Percentiles rank a stretch among this genome's conserved stretches.
Conservation (phyloP, 2,329 filamentous ascomycete genomes). For the Xylariaceae sp. region DNA sequence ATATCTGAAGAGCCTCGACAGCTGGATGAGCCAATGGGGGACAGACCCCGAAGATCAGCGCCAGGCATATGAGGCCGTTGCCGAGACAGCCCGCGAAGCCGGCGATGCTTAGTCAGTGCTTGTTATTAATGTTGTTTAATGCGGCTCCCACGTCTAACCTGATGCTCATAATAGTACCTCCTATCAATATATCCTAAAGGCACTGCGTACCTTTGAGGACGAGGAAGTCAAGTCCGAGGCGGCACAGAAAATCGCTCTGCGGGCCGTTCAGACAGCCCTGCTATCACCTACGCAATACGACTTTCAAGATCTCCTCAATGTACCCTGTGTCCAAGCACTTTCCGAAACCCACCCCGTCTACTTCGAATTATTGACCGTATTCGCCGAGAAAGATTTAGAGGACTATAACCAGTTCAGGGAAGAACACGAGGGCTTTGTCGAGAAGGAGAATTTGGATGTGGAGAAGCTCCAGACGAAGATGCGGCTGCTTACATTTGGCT, state of each 20-base stretch:
- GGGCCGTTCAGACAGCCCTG: constrained; percentile 52
- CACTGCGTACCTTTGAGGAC: constrained; percentile 57
- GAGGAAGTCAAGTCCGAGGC: constrained; percentile 55
- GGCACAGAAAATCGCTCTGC: constrained; percentile 56
- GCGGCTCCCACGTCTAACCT: constrained; percentile 12
- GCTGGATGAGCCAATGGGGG: constrained; percentile 81
- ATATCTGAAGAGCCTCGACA: constrained; percentile 76
- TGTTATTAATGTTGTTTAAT: background rate
- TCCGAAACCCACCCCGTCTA: constrained; percentile 78
- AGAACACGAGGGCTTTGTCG: constrained; percentile 81
- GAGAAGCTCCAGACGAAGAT: constrained; percentile 87
- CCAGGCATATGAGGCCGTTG: constrained; percentile 77
- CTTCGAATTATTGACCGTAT: constrained; percentile 91
- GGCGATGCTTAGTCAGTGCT: constrained; percentile 68
- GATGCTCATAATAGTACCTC: constrained; percentile 43
- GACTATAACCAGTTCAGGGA: constrained; percentile 95
- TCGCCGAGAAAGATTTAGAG: constrained; percentile 88
- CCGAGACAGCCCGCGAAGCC: constrained; percentile 73
- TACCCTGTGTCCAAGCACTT: constrained; percentile 80
- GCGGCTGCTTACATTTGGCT: constrained; percentile 88
- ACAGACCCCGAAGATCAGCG: constrained; percentile 76
- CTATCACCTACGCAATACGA: constrained; percentile 56
- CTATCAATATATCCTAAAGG: constrained; percentile 64
- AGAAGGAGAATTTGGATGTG: constrained; percentile 68
- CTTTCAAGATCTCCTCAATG: constrained; percentile 76